These are phyloP conservation scores for Terfezia claveryi DNA, from an alignment of 495 filamentous ascomycete species.

Conservation along the genomic window DNA sequence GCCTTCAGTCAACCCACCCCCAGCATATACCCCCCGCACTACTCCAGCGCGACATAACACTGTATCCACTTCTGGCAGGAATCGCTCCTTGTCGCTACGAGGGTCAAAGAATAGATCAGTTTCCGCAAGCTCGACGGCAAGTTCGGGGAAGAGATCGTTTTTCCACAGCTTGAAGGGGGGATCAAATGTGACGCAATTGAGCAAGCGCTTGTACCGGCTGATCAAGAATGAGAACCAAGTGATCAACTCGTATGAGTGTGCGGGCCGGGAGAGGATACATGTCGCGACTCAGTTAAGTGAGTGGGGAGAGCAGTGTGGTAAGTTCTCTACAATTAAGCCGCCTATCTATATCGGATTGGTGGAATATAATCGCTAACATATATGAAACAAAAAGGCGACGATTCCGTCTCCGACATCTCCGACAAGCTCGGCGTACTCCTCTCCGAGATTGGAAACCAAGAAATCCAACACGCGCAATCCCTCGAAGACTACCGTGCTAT, in stretches of 20 bases:
- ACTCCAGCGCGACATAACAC: neutral
- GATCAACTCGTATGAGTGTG: conserved; percentile 60
- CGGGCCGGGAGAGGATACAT: conserved; percentile 54
- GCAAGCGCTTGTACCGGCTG: conserved; percentile 44
- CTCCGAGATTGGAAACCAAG: conserved; percentile 76
- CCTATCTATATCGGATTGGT: neutral
- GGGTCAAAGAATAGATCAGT: neutral
- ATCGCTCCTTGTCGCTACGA: neutral
- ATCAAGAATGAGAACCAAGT: conserved; percentile 82
- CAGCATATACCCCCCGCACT: neutral
- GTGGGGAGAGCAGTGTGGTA: conserved; percentile 65
- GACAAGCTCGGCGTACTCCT: conserved; percentile 89
- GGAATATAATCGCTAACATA: no score
- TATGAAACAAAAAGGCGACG: conserved; percentile 30
- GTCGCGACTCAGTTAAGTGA: conserved; percentile 84
- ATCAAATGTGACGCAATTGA: neutral
- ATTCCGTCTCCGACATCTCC: conserved; percentile 63
- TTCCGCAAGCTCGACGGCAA: neutral
- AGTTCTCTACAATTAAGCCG: neutral
- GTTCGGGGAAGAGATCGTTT: neutral
- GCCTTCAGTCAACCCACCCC: neutral
- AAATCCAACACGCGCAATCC: conserved; percentile 65
- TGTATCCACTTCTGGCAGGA: neutral
- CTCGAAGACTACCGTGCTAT: conserved; percentile 60
- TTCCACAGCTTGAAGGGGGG: neutral